Evolutionary conservation across 2,329 filamentous ascomycete genomes (phyloP).

Genomic region (Penicillium occitanis): DNA sequence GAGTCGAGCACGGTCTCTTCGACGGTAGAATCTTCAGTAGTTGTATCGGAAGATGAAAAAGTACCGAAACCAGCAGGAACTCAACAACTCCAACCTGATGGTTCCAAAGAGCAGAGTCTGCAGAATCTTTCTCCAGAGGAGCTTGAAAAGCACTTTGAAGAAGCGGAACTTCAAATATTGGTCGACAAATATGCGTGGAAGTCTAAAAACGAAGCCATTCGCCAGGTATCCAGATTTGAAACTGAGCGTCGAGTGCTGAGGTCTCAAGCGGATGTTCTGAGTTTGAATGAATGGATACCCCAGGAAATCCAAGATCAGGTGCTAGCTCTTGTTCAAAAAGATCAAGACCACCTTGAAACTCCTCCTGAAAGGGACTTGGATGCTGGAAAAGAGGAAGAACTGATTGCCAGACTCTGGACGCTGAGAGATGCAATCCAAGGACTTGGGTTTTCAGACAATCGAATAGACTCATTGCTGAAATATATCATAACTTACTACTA

Average conservation of each 20-base stretch:
- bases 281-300: slow-evolving; percentile 74
- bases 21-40: slow-evolving; percentile 29
- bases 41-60: slow-evolving; percentile 34
- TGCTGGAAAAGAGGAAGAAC: slow-evolving; percentile 65
- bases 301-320: slow-evolving; percentile 75
- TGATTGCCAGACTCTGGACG: slow-evolving; percentile 79
- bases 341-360: slow-evolving; percentile 41
- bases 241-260: slow-evolving; percentile 83
- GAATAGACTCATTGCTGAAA: slow-evolving; percentile 63
- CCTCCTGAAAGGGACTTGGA: slow-evolving; percentile 29
- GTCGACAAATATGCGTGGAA: slow-evolving; percentile 82
- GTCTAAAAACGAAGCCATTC: slow-evolving; percentile 72
- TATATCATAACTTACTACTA: slow-evolving; percentile 67
- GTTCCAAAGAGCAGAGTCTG: slow-evolving; percentile 35
- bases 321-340: slow-evolving; percentile 59
- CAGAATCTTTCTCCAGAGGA: slow-evolving; percentile 75
- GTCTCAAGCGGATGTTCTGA: slow-evolving; percentile 73
- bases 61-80: slow-evolving; percentile 10
- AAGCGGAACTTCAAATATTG: slow-evolving; percentile 82
- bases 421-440: slow-evolving; percentile 70
- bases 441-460: slow-evolving; percentile 65
- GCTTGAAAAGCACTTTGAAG: slow-evolving; percentile 83
- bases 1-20: slow-evolving; percentile 35
- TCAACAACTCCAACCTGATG: slow-evolving; percentile 25
- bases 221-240: slow-evolving; percentile 74